Base-by-base conservation (phyloP, 306 rosid genomes). In the Sesbania bispinosa region DNA sequence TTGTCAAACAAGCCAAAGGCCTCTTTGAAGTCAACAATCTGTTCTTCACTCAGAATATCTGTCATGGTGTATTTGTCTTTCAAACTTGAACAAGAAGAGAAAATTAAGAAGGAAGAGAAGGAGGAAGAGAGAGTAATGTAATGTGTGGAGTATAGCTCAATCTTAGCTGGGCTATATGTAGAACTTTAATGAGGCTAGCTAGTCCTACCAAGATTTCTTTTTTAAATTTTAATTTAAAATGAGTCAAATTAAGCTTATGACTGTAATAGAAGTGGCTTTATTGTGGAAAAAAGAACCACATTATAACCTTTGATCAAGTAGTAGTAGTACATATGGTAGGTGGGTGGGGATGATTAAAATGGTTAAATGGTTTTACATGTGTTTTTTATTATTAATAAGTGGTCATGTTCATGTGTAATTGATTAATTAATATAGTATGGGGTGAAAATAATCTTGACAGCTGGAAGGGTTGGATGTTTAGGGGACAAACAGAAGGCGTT, bases 1-100 rank as follows among this genome's bases (percentile, higher is more conserved):
- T 91, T 91, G 84, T 95, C 99, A 79, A 95, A 89, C 55, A 91
- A 77, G 69, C 99, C 59, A 76, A 95, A 95, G 11, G 99, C 97
- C 69, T 95, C 97, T 79, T 83, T 88, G 72, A 95, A 95, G 84
- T 89, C 99, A 64, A 84, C 84, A 77, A 91, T 88, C 84, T 95
- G 97, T 78, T 88, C 97, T 80, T 89, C 92, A 29, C 89, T 89
- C 4, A 95, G 88, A 20, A 82, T 32, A 45, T 91, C 91, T 51
- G 86, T 82, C 96, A 95, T 93, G 55, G 42, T 36, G 51, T 30
- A 52, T 21, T 20, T 66, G 50, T 23, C 23, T 13, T 61, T 60
- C 59, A 10, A 62, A 21, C 67, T 51, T 61, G 0, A 61, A 64
- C 21, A 0, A 24, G 59, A 55, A 72, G 4, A 64, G 57, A 64